Base-by-base conservation (phyloP, 78 protist genomes). In the Creolimax fragrantissima region DNA sequence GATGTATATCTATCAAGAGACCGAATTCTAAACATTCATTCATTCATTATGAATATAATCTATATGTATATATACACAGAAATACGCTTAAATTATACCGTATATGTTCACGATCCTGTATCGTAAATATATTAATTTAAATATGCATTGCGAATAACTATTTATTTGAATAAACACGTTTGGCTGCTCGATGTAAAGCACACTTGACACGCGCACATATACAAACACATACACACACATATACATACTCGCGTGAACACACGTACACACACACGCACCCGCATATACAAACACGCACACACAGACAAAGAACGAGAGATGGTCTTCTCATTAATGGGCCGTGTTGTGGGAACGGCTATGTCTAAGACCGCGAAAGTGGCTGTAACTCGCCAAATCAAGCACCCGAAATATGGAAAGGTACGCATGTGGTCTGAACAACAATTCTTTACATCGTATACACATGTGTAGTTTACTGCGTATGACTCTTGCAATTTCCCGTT, bases 391-490 rank as follows among this genome's bases (percentile, higher is more conserved):
- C 17, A 6, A 83, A 5, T 83, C 42, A 6, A 83, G 86, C 86
- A 83, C 86, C 86, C 86, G 5, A 83, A 83, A 24, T 83, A 83
- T 83, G 86, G 35, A 24, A 83, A 83, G 86, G 86, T 83, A 58
- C 39, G 74, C 11, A 58, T 17, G 39, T 58, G 74, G n/a, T n/a
- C n/a, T n/a, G n/a, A n/a, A n/a, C n/a, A n/a, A n/a, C n/a, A n/a
- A n/a, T n/a, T n/a, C n/a, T n/a, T n/a, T n/a, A n/a, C n/a, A n/a
- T n/a, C n/a, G n/a, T n/a, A n/a, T n/a, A n/a, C n/a, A n/a, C n/a
- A n/a, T n/a, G n/a, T n/a, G n/a, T n/a, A n/a, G n/a, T n/a, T n/a
- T n/a, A n/a, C n/a, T n/a, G n/a, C n/a, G n/a, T n/a, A n/a, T n/a
- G n/a, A n/a, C n/a, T n/a, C n/a, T n/a, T n/a, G n/a, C n/a, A n/a